phyloP scores from a whole-genome alignment of 2,329 filamentous ascomycete genomes.

The Fusarium tanahbumbuense region DNA sequence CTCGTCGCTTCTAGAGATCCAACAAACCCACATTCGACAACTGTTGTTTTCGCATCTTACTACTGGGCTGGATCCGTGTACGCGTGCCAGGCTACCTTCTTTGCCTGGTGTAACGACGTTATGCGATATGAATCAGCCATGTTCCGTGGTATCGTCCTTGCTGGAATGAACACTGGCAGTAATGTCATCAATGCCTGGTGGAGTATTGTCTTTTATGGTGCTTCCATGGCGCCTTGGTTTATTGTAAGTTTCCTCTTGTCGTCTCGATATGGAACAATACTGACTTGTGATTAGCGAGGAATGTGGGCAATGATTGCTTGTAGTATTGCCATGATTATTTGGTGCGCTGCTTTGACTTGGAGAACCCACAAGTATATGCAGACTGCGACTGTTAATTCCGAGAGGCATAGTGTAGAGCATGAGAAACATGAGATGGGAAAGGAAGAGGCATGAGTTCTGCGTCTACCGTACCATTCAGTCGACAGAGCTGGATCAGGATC shows the following conservation, averaged over 20 bases:
- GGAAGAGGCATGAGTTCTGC: neutral
- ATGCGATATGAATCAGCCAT: slow-evolving; percentile 72
- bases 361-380: slow-evolving; percentile 21
- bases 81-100: slow-evolving; percentile 79
- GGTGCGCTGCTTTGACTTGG: slow-evolving; percentile 67
- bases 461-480: neutral
- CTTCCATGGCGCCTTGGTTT: slow-evolving; percentile 74
- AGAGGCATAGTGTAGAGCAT: slow-evolving; percentile 17
- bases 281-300: slow-evolving; percentile 59
- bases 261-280: rapidly evolving
- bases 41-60: slow-evolving; percentile 72
- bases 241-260: slow-evolving; percentile 56
- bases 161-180: slow-evolving; percentile 76
- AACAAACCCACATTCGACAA: slow-evolving; percentile 55
- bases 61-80: slow-evolving; percentile 78
- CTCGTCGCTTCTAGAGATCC: slow-evolving; percentile 62
- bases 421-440: slow-evolving; percentile 14
- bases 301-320: slow-evolving; percentile 80
- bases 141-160: slow-evolving; percentile 74
- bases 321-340: slow-evolving; percentile 68
- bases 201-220: slow-evolving; percentile 77
- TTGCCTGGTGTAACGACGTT: slow-evolving; percentile 80
- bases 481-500: too few relatives aligned
- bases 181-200: slow-evolving; percentile 80
- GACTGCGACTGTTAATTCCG: neutral